These are phyloP conservation scores for Geotrichum australiense DNA, from an alignment of 1,139 yeast species.

Conservation along the genomic window DNA sequence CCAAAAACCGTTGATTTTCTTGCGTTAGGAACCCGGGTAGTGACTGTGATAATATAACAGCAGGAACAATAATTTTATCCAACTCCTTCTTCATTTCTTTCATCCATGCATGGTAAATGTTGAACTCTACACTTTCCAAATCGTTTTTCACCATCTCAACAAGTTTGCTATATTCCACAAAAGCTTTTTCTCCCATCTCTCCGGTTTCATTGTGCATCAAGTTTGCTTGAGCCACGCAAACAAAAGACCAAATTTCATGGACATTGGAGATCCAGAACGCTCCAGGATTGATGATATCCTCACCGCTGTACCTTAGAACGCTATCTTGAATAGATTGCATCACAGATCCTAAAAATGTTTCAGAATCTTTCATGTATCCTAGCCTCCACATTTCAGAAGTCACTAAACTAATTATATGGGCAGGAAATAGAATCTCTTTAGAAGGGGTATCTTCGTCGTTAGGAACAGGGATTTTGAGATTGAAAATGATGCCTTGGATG, in stretches of 20 bases:
- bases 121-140: conserved; percentile 85
- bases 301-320: conserved; percentile 50
- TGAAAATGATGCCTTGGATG: conserved; percentile 78
- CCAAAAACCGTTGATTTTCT: conserved; percentile 76
- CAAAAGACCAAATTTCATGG: conserved; percentile 91
- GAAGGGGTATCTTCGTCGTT: conserved; percentile 73
- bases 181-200: conserved; percentile 87
- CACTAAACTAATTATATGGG: conserved; percentile 86
- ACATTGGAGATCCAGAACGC: conserved; percentile 98
- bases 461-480: conserved; percentile 80
- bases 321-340: conserved; percentile 75
- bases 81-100: conserved; percentile 86
- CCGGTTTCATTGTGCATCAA: conserved; percentile 76
- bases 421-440: conserved; percentile 93
- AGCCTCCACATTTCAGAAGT: conserved; percentile 98
- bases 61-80: conserved; percentile 91
- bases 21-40: conserved; percentile 94
- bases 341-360: conserved; percentile 84
- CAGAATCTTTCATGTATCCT: conserved; percentile 89
- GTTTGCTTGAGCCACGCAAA: conserved; percentile 86
- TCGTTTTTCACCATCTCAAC: conserved; percentile 93
- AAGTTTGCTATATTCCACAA: conserved; percentile 79
- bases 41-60: conserved; percentile 89
- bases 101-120: conserved; percentile 97
- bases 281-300: conserved; percentile 83